Percentiles rank a stretch among this genome's conserved stretches.
phyloP scores from a whole-genome alignment of 345 rosid genomes.

The Rhizophora mangle region DNA sequence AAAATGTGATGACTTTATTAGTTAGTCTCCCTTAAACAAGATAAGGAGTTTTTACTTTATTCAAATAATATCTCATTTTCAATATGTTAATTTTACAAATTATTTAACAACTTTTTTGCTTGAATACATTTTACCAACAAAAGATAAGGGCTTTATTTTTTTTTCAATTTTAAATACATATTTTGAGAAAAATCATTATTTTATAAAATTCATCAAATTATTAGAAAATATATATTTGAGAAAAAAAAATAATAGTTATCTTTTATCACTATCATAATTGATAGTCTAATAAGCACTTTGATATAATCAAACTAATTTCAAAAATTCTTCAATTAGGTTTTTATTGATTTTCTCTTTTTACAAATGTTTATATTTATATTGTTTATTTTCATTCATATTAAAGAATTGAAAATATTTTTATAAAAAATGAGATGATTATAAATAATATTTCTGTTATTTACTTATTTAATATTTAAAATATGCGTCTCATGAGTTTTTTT shows the following conservation, averaged over 20 bases:
- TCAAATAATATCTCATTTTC: no score
- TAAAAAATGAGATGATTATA: not conserved
- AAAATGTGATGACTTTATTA: no score
- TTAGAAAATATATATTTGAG: not conserved
- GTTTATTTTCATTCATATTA: not conserved
- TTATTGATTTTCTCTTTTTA: not conserved
- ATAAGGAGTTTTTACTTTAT: no score
- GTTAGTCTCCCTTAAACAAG: no score
- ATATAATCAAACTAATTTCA: not conserved
- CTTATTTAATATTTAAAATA: not conserved
- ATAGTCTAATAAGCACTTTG: not conserved
- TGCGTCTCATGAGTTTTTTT: not conserved
- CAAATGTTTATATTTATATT: no score
- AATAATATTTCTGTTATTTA: not conserved
- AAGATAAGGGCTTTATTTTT: not conserved
- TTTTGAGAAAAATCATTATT: not conserved
- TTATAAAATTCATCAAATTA: not conserved
- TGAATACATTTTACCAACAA: not conserved
- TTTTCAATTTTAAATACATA: not conserved
- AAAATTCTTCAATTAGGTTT: not conserved
- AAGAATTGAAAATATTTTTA: not conserved
- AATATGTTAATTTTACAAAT: not conserved
- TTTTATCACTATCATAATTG: not conserved
- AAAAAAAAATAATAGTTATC: not conserved
- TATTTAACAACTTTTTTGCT: not conserved